phyloP scores from a whole-genome alignment of 495 filamentous ascomycete species.

The Podospora pseudocomata region DNA sequence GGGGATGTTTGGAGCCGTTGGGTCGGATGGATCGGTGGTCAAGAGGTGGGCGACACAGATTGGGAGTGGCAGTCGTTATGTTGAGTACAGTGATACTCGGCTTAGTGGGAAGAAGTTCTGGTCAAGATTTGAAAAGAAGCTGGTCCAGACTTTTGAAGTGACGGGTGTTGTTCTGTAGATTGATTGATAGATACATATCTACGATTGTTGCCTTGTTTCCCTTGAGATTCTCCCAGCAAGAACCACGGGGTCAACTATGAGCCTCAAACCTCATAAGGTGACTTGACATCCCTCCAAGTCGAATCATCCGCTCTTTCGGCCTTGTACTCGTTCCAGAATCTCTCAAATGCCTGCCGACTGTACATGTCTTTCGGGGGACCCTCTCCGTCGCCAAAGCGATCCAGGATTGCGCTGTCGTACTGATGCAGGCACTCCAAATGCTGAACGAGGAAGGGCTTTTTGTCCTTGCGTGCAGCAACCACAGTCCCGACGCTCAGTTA shows the following conservation, averaged over 20 bases:
- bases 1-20: constrained; percentile 24
- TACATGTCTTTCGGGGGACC: neutral
- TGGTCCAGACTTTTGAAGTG: constrained; percentile 34
- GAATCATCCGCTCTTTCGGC: neutral
- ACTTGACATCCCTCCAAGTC: neutral
- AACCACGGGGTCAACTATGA: too few relatives aligned
- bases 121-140: constrained; percentile 27
- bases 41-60: constrained; percentile 37
- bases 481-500: neutral
- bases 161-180: constrained; percentile 16
- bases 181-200: too few relatives aligned
- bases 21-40: constrained; percentile 29
- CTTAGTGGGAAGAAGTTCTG: constrained; percentile 32
- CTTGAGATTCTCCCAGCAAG: too few relatives aligned
- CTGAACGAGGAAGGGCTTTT: neutral
- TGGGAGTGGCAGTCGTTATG: constrained; percentile 32
- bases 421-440: neutral
- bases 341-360: neutral
- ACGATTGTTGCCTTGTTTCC: too few relatives aligned
- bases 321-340: neutral
- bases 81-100: constrained; percentile 25
- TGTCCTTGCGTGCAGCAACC: neutral
- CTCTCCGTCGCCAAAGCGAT: neutral
- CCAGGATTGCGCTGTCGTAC: neutral
- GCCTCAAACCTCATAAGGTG: neutral